Conservation (phyloP, 495 filamentous ascomycete species). For the Hypomontagnella submonticulosa region DNA sequence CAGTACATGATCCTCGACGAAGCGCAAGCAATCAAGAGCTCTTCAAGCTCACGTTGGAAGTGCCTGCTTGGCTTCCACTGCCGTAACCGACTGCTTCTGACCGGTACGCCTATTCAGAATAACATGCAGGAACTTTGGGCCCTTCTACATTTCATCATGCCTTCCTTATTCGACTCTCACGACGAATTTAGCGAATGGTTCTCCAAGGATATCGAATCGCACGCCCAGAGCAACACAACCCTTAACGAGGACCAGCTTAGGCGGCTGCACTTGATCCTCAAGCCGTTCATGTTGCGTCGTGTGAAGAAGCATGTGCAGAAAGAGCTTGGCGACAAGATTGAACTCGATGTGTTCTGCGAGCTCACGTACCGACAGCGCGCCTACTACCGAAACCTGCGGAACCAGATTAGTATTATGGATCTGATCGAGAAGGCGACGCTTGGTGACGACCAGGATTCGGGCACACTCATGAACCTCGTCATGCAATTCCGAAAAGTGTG, state of each 20-base stretch:
- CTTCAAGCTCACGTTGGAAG: constrained; percentile 96
- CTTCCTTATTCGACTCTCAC: constrained; percentile 95
- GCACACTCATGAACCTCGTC: constrained; percentile 97
- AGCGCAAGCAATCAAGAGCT: constrained; percentile 98
- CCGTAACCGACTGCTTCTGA: constrained; percentile 92
- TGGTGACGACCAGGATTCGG: constrained; percentile 93
- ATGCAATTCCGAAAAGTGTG: constrained; percentile 99
- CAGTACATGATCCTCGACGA: constrained; percentile 99
- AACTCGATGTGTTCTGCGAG: constrained; percentile 95
- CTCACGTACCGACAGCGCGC: constrained; percentile 97
- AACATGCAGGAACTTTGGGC: constrained; percentile 99
- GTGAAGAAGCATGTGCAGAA: constrained; percentile 99
- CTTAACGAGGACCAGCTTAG: constrained; percentile 97
- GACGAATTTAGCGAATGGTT: constrained; percentile 99
- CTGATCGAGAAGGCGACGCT: constrained; percentile 96
- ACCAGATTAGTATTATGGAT: constrained; percentile 98
- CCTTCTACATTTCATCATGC: constrained; percentile 99
- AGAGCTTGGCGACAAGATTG: constrained; percentile 98
- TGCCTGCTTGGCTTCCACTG: constrained; percentile 92
- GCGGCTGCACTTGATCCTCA: constrained; percentile 97
- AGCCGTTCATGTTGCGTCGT: constrained; percentile 98
- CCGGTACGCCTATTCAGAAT: constrained; percentile 98
- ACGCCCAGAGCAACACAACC: constrained; percentile 98
- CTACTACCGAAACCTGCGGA: constrained; percentile 87
- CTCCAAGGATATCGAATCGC: constrained; percentile 98